Conservation (phyloP, 2,329 filamentous ascomycete species). For the Talaromyces sp. region DNA sequence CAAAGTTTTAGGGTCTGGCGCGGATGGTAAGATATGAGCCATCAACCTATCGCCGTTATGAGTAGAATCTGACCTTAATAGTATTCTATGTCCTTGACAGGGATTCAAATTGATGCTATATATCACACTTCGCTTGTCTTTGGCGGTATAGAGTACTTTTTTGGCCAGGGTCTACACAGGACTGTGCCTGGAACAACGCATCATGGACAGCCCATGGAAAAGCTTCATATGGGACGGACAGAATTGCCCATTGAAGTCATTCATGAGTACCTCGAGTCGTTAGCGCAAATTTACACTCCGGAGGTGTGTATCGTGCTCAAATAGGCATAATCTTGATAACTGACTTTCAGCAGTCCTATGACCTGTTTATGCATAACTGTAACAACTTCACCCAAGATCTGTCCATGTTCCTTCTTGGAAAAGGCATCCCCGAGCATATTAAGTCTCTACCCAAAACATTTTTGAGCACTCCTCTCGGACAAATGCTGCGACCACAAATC, state of each 20-base stretch:
- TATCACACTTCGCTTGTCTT: constrained; percentile 93
- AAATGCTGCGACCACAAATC: constrained; percentile 77
- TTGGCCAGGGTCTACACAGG: constrained; percentile 80
- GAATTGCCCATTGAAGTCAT: constrained; percentile 76
- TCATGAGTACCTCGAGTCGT: constrained; percentile 78
- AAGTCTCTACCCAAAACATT: constrained; percentile 79
- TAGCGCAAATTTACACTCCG: constrained; percentile 76
- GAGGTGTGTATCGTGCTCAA: constrained; percentile 50
- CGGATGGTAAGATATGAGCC: constrained; percentile 40
- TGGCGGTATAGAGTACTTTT: constrained; percentile 81
- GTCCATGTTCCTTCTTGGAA: constrained; percentile 80
- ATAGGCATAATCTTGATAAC: not conserved
- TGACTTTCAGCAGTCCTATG: constrained; percentile 62
- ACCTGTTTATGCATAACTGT: constrained; percentile 87
- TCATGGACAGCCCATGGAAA: constrained; percentile 77
- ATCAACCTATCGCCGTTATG: not conserved
- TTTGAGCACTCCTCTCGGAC: constrained; percentile 78
- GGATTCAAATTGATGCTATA: constrained; percentile 78
- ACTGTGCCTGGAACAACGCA: constrained; percentile 79
- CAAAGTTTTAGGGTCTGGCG: constrained; percentile 49
- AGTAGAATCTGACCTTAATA: constrained; percentile 27
- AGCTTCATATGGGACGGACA: constrained; percentile 70
- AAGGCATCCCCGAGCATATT: constrained; percentile 84
- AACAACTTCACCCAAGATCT: constrained; percentile 97
- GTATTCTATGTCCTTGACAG: constrained; percentile 58